Percentiles rank a stretch among this genome's conserved stretches.
Evolutionary conservation across 768 basidiomycete species (phyloP).

Genomic region (Naganishia vaughanmartiniae): DNA sequence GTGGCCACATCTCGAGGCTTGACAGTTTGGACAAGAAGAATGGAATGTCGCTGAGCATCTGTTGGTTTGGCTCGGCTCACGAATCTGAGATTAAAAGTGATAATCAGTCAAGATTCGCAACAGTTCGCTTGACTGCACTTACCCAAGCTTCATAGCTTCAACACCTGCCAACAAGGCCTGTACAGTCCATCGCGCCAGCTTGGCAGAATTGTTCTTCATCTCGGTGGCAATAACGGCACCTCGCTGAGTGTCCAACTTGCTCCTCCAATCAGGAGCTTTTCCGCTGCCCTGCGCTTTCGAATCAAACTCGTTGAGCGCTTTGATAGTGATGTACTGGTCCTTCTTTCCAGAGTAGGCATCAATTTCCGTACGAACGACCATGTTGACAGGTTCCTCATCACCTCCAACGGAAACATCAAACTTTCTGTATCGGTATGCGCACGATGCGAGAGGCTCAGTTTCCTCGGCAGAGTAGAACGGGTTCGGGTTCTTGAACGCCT

Average conservation of each 20-base stretch:
- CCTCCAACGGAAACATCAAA: slow-evolving; percentile 88
- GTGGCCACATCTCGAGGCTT: slow-evolving; percentile 89
- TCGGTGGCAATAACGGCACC: slow-evolving; percentile 98
- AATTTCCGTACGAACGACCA: slow-evolving; percentile 93
- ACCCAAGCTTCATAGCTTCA: slow-evolving; percentile 82
- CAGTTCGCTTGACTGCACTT: slow-evolving; percentile 63
- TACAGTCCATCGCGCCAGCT: slow-evolving; percentile 95
- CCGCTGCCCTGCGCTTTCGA: slow-evolving; percentile 82
- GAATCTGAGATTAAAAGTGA: slow-evolving; percentile 61
- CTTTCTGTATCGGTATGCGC: slow-evolving; percentile 91
- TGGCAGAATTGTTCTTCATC: slow-evolving; percentile 99
- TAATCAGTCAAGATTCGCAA: neutral
- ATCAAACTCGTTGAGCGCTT: slow-evolving; percentile 96
- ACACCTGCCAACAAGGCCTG: slow-evolving; percentile 93
- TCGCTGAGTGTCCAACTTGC: slow-evolving; percentile 91
- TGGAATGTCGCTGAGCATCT: slow-evolving; percentile 92
- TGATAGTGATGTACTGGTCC: slow-evolving; percentile 76
- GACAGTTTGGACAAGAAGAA: slow-evolving; percentile 89
- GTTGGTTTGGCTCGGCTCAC: slow-evolving; percentile 90
- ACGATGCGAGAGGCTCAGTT: slow-evolving; percentile 89
- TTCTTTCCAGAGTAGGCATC: slow-evolving; percentile 73
- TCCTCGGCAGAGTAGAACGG: slow-evolving; percentile 88
- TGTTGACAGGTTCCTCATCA: slow-evolving; percentile 71
- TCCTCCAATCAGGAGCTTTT: slow-evolving; percentile 96
- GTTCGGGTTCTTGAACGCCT: slow-evolving; percentile 81